A percentile compares a stretch with the other conserved stretches of the same genome.
These are phyloP conservation scores for Cordyceps pruinosa DNA, from an alignment of 2,329 filamentous ascomycete genomes.

Conservation along the genomic window DNA sequence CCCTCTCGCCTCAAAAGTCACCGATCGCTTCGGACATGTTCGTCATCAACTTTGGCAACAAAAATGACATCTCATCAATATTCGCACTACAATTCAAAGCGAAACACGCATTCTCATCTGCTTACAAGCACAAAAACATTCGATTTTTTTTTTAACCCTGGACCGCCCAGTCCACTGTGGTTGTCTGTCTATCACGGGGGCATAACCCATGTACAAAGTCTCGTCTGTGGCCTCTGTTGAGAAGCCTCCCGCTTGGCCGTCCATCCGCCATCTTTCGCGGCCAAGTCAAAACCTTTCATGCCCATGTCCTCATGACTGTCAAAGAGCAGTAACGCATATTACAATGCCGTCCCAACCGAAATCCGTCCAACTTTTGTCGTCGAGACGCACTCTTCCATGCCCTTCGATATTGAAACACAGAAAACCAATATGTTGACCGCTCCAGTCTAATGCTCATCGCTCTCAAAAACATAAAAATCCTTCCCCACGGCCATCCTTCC, in stretches of 20 bases:
- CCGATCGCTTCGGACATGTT: too few relatives aligned
- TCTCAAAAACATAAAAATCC: conserved; percentile 18
- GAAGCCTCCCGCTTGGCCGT: conserved; percentile 19
- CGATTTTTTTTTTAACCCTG: conserved; percentile 25
- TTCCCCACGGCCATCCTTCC: conserved; percentile 17
- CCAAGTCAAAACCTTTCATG: conserved; percentile 24
- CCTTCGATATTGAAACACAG: conserved; percentile 28
- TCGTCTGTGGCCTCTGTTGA: conserved; percentile 21
- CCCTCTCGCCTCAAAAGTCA: too few relatives aligned
- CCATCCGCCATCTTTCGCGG: conserved; percentile 19
- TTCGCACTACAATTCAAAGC: not conserved
- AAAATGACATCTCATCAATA: not conserved
- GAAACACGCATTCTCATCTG: not conserved
- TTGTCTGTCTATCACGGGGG: conserved; percentile 27
- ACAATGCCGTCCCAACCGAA: conserved; percentile 27
- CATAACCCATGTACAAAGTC: conserved; percentile 19
- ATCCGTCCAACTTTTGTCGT: conserved; percentile 32
- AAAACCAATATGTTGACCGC: conserved; percentile 28
- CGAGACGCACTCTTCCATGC: conserved; percentile 31
- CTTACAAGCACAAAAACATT: conserved; percentile 17
- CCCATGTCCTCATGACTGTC: conserved; percentile 21
- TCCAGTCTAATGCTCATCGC: conserved; percentile 27
- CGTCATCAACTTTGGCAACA: too few relatives aligned
- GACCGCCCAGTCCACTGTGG: conserved; percentile 27
- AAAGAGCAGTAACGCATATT: conserved; percentile 23